A percentile compares a stretch with the other conserved stretches of the same genome.
Conservation (phyloP, 116 monocot species). For the Posidonia oceanica region DNA sequence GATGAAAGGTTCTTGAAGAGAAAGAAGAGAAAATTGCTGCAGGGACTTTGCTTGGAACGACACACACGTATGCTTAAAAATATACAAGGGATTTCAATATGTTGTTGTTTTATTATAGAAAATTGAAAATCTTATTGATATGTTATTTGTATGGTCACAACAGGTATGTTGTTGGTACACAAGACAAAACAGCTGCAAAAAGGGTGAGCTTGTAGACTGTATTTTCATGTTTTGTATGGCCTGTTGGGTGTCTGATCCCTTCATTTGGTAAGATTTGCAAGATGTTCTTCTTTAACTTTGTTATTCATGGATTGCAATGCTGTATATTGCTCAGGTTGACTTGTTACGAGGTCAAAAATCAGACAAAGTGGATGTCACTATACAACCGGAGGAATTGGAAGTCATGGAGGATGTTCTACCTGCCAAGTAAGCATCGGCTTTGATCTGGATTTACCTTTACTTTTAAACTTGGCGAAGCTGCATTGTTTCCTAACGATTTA, state of each 20-base stretch:
- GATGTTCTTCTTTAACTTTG: not conserved
- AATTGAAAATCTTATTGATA: not conserved
- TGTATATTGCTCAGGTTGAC: conserved; percentile 57
- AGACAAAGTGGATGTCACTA: conserved; percentile 97
- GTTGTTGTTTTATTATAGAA: not conserved
- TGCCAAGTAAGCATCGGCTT: conserved; percentile 48
- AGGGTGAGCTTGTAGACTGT: conserved; percentile 33
- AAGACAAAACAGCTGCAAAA: conserved; percentile 78
- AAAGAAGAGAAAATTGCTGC: conserved; percentile 96
- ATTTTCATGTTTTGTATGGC: no score
- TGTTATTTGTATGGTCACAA: conserved; percentile 11
- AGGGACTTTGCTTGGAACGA: conserved; percentile 78
- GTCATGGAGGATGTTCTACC: conserved; percentile 88
- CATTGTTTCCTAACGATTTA: no score
- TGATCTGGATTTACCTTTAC: not conserved
- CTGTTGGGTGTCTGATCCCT: not conserved
- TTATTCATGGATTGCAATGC: not conserved
- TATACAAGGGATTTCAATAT: not conserved
- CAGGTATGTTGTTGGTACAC: conserved; percentile 67
- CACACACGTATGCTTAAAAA: conserved; percentile 61
- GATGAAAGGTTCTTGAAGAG: conserved; percentile 77
- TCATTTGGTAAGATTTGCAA: not conserved
- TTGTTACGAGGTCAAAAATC: conserved; percentile 88
- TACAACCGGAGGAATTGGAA: conserved; percentile 95
- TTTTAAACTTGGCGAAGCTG: no score